Base-by-base conservation (phyloP, 768 basidiomycete species). In the Sutorius australiensis region DNA sequence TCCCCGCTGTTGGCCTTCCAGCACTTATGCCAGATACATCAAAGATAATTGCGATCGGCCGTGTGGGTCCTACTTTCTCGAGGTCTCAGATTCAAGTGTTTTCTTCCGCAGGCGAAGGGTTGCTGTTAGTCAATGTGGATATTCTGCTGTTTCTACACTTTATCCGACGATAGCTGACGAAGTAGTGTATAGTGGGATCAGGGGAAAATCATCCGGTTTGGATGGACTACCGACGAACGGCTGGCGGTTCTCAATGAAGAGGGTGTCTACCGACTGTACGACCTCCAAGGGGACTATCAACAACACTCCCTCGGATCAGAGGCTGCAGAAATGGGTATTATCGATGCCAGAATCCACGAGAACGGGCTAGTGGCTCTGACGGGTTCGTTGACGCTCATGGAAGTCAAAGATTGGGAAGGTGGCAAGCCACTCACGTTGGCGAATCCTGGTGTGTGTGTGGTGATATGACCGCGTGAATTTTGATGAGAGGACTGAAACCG, bases 381-480 rank as follows among this genome's bases (percentile, higher is more conserved):
- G 0, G 84, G 84, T 4, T 81, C 83, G 9, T 67, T 95, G 59
- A 78, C 80, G 6, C 74, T 95, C 42, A 64, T 95, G 47, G 94
- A 98, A 66, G 85, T 95, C 50, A 89, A 89, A 67, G 91, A 86
- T 3, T 95, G 93, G 92, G 81, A 83, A 39, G 93, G 92, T 13
- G 80, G 73, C 6, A 80, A 88, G 53, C 85, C 91, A 2, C 70
- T 89, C 47, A 76, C 81, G 1, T 68, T 95, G 43, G 87, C 89
- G 21, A 84, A 80, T 65, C 80, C 89, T 62, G 83, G 93, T 91
- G 62, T 87, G 63, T 61, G 83, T 73, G 34, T 32, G 33, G 38
- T 33, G 37, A 49, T 51, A 55, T 37, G 24, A 28, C 27, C 38
- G 37, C 59, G 51, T 38, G 47, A 39, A 31, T 45, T 34, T 4